Conservation (phyloP, 305 asterid genomes). For the Nicotiana rustica region DNA sequence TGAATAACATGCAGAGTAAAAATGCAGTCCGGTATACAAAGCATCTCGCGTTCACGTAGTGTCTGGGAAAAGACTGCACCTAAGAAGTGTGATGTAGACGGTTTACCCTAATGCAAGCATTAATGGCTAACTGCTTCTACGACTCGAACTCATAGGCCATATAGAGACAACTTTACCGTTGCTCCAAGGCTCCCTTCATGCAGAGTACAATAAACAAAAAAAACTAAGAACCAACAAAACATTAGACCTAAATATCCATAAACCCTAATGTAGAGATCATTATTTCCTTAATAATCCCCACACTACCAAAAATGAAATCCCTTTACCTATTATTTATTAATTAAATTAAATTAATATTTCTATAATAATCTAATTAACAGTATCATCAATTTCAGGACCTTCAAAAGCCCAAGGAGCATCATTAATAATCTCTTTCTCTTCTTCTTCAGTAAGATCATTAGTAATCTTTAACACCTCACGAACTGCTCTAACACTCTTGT, state of each 20-base stretch:
- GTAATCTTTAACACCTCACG: slow-evolving; percentile 30
- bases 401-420: slow-evolving; percentile 35
- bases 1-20: not conserved
- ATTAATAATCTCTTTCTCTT: slow-evolving; percentile 24
- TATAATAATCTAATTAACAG: not conserved
- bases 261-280: not conserved
- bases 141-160: too few relatives aligned
- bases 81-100: too few relatives aligned
- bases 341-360: not conserved
- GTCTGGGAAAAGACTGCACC: too few relatives aligned
- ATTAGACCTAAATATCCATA: not conserved
- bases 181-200: not conserved
- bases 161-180: too few relatives aligned
- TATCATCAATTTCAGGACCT: slow-evolving; percentile 36
- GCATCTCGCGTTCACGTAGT: fast-evolving
- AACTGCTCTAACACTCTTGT: slow-evolving; percentile 29
- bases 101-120: too few relatives aligned
- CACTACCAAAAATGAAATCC: not conserved
- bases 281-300: not conserved
- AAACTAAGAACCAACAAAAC: not conserved
- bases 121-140: too few relatives aligned
- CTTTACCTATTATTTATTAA: not conserved
- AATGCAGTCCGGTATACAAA: too few relatives aligned
- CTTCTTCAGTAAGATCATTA: slow-evolving; percentile 33
- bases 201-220: not conserved